Percentiles rank a stretch among this genome's conserved stretches.
Evolutionary conservation across 495 filamentous ascomycete species (phyloP).

Genomic region (Aspergillus heteromorphus): DNA sequence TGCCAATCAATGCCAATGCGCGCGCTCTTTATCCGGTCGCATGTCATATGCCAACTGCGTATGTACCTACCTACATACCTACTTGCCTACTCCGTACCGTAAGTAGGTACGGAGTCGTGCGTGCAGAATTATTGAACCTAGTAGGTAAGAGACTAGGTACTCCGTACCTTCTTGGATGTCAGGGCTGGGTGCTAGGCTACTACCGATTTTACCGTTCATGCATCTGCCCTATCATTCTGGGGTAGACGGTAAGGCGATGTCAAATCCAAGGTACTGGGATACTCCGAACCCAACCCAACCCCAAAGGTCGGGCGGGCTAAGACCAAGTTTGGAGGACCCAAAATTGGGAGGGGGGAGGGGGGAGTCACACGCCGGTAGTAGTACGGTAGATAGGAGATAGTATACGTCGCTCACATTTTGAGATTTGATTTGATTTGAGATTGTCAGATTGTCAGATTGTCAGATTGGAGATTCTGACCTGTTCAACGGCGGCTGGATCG

Average conservation of each 20-base stretch:
- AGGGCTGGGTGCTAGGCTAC: neutral
- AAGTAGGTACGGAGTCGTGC: no score
- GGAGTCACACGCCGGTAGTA: conserved; percentile 11
- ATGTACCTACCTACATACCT: no score
- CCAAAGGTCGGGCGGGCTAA: neutral
- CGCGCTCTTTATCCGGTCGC: neutral
- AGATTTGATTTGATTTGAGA: no score
- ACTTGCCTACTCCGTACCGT: no score
- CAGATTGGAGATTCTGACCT: conserved; percentile 19
- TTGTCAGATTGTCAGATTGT: no score
- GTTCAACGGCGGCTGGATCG: conserved; percentile 18
- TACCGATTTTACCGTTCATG: neutral
- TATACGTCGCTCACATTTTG: conserved; percentile 13
- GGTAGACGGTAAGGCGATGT: neutral
- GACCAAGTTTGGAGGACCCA: conserved; percentile 2
- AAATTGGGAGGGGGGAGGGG: conserved; percentile 10
- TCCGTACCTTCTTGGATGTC: neutral
- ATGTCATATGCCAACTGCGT: conserved; percentile 5
- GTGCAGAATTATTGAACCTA: neutral
- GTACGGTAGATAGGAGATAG: no score
- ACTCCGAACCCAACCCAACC: neutral
- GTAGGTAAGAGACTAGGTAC: no score
- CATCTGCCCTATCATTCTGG: neutral
- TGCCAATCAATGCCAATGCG: neutral
- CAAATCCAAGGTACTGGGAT: neutral